phyloP scores from a whole-genome alignment of 2,329 filamentous ascomycete species.

The Aspergillus sp. region DNA sequence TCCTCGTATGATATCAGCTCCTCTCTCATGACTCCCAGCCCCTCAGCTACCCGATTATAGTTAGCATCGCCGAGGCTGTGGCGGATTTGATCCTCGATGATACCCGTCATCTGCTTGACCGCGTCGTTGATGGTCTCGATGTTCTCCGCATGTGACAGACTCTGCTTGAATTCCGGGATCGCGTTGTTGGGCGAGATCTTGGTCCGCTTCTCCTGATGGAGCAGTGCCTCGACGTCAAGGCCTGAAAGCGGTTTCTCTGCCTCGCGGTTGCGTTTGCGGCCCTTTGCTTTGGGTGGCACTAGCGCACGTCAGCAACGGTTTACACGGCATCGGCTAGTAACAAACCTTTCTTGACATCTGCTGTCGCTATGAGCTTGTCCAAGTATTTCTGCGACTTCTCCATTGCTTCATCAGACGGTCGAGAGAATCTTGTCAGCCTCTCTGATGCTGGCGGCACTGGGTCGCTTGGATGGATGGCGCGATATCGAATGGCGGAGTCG shows the following conservation, averaged over 20 bases:
- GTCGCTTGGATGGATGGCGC: conserved; percentile 64
- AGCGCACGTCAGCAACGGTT: conserved; percentile 15
- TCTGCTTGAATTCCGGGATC: conserved; percentile 82
- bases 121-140: conserved; percentile 56
- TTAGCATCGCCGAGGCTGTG: conserved; percentile 65
- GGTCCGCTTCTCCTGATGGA: conserved; percentile 48
- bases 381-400: conserved; percentile 50
- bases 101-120: conserved; percentile 61
- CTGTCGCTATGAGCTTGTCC: conserved; percentile 55
- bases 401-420: conserved; percentile 59
- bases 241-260: conserved; percentile 76
- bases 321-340: not conserved
- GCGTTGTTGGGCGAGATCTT: conserved; percentile 62
- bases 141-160: conserved; percentile 53
- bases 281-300: conserved; percentile 73
- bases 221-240: conserved; percentile 72
- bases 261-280: conserved; percentile 58
- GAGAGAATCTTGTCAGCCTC: conserved; percentile 61
- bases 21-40: conserved; percentile 66
- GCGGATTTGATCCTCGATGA: conserved; percentile 60
- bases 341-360: conserved; percentile 73
- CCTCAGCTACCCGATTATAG: conserved; percentile 67
- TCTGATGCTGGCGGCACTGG: conserved; percentile 54
- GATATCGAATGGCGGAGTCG: conserved; percentile 72
- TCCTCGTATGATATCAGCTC: conserved; percentile 68